Evolutionary conservation across 345 rosid genomes (phyloP).

Genomic region (Physaria fendleri): DNA sequence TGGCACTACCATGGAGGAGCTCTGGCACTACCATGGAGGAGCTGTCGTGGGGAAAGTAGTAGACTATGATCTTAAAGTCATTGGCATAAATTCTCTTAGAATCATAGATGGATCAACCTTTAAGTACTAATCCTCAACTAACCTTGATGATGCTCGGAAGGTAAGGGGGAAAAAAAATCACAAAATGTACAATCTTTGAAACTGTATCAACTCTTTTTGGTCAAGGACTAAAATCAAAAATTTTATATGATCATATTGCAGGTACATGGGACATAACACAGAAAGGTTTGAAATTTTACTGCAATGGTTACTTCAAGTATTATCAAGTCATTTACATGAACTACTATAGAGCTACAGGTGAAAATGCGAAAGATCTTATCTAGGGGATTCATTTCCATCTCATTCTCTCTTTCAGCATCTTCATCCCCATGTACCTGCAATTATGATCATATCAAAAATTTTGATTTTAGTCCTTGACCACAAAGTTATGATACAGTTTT

Average conservation of each 20-base stretch:
- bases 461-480: not conserved
- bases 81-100: slow-evolving; percentile 49
- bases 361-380: not conserved
- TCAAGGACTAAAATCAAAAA: not conserved
- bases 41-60: slow-evolving; percentile 80
- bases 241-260: slow-evolving; percentile 21
- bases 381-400: not conserved
- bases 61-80: slow-evolving; percentile 45
- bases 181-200: not conserved
- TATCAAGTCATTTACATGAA: not conserved
- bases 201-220: not conserved
- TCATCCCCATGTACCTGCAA: slow-evolving; percentile 54
- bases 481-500: not conserved
- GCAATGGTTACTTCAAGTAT: not conserved
- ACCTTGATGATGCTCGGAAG: slow-evolving; percentile 95
- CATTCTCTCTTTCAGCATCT: slow-evolving; percentile 42
- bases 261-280: slow-evolving; percentile 67
- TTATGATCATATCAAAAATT: not conserved
- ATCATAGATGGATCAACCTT: slow-evolving; percentile 83
- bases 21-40: too few relatives aligned
- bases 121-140: slow-evolving; percentile 89
- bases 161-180: slow-evolving; percentile 31
- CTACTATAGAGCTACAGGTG: not conserved
- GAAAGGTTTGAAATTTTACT: not conserved
- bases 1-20: slow-evolving; percentile 99